phyloP scores from a whole-genome alignment of 176 grass and related monocot species.

The Olyra latifolia region DNA sequence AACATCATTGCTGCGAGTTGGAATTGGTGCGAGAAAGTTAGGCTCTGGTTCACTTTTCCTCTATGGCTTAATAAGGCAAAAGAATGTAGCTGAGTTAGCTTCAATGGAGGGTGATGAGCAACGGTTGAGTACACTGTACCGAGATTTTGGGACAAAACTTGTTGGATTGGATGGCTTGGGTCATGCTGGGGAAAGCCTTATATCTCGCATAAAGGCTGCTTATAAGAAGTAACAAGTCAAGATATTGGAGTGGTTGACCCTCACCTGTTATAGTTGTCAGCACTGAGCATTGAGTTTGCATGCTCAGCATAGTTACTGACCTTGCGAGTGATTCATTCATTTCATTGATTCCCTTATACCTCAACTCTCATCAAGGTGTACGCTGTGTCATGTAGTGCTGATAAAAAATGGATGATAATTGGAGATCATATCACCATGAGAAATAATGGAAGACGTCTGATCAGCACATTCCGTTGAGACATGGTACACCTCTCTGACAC shows the following conservation, averaged over 20 bases:
- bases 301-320: conserved; percentile 41
- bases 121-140: conserved; percentile 62
- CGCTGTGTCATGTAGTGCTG: conserved; percentile 29
- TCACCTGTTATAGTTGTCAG: conserved; percentile 36
- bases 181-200: conserved; percentile 61
- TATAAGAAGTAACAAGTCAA: conserved; percentile 41
- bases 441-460: conserved; percentile 15
- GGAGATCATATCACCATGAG: conserved; percentile 18
- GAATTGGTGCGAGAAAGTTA: conserved; percentile 58
- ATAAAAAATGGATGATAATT: conserved; percentile 18
- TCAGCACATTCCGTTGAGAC: conserved; percentile 10
- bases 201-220: conserved; percentile 62
- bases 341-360: conserved; percentile 43
- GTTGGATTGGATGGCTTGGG: conserved; percentile 70
- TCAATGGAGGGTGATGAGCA: conserved; percentile 64
- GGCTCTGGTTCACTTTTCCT: conserved; percentile 68
- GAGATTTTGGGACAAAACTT: conserved; percentile 72
- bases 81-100: conserved; percentile 65
- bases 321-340: conserved; percentile 38
- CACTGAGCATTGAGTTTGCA: conserved; percentile 21
- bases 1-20: conserved; percentile 62
- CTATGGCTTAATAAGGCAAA: conserved; percentile 73
- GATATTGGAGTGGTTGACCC: conserved; percentile 35
- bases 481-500: conserved; percentile 16
- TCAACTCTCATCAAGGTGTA: conserved; percentile 36